Conservation (phyloP, 2,329 filamentous ascomycete species). For the Exophiala alcalophila region DNA sequence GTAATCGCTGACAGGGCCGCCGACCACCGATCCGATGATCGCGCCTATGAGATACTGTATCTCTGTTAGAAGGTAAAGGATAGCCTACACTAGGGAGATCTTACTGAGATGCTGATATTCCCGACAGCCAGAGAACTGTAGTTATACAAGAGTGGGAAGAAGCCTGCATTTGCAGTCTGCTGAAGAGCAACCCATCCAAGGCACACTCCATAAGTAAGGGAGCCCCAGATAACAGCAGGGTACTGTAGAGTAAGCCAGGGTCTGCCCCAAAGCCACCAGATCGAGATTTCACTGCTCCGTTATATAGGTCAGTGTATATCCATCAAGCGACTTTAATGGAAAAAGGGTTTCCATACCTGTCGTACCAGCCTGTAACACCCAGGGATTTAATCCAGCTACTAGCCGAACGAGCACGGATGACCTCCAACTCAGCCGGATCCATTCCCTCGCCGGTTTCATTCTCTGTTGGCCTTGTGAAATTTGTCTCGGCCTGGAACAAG, state of each 20-base stretch:
- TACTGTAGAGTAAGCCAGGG: slow-evolving; percentile 85
- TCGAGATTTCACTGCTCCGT: slow-evolving; percentile 8
- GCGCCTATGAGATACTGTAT: slow-evolving; percentile 62
- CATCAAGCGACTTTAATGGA: too few relatives aligned
- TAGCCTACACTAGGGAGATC: slow-evolving; percentile 59
- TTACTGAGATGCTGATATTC: slow-evolving; percentile 10
- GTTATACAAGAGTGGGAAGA: slow-evolving; percentile 9
- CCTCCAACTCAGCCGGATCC: neutral
- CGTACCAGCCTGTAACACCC: slow-evolving; percentile 7
- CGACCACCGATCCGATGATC: slow-evolving; percentile 82
- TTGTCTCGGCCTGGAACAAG: slow-evolving; percentile 12
- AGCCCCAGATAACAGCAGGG: slow-evolving; percentile 8
- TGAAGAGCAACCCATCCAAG: slow-evolving; percentile 11
- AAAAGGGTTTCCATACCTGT: slow-evolving; percentile 2
- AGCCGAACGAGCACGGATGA: neutral
- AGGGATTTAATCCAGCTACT: slow-evolving; percentile 11
- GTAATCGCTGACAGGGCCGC: slow-evolving; percentile 78
- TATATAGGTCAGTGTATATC: too few relatives aligned
- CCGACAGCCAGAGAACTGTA: slow-evolving; percentile 6
- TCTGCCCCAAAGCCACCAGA: slow-evolving; percentile 39
- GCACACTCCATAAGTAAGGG: slow-evolving; percentile 8
- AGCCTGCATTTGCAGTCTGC: slow-evolving; percentile 3
- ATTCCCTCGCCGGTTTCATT: slow-evolving; percentile 13
- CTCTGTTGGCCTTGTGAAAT: slow-evolving; percentile 12
- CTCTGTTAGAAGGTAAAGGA: slow-evolving; percentile 43